Base-by-base conservation (phyloP, 2,329 filamentous ascomycete species). In the Penicillium sp. region DNA sequence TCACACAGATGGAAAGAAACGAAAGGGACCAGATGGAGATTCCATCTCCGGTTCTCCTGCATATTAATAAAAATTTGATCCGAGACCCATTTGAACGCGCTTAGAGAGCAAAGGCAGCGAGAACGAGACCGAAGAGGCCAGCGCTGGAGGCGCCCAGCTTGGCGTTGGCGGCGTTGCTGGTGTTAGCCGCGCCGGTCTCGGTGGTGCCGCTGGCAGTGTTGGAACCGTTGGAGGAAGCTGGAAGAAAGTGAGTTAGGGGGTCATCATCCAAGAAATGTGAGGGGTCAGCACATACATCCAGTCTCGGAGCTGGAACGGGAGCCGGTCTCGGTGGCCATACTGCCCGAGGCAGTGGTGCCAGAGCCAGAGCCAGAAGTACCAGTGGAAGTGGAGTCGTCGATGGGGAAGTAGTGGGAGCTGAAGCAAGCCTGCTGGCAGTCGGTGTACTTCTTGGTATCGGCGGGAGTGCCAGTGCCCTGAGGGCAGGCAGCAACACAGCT, bases 401-500 rank as follows among this genome's bases (percentile, higher is more conserved):
- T 61, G 9, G 68, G 73, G 63, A 79, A 75, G 73, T 78, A 82
- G 62, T 76, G 68, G 54, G 69, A 75, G 64, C 65, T 72, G 67
- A 78, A 78, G 72, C 81, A 84, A 51, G 64, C 61, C 46, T 76
- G 68, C 62, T 79, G 72, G 66, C 81, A 84, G 41, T 71, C 56
- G 54, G 74, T 71, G 59, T 77, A 83, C 52, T 68, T 68, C 46
- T 75, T 56, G 27, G 75, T 78, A 52, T 76, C 79, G 10, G 65
- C 66, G 3, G 73, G 64, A 24, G 75, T 72, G 37, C 80, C 80
- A 56, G 75, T 73, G 48, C 80, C 80, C 71, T 83, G 79, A 50
- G 78, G 75, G 66, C 81, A 84, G 46, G 75, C 71, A 39, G 72
- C 72, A 40, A 78, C 79, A 61, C 81, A 84, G 42, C 73, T 67